Base-by-base conservation (phyloP, 2,329 filamentous ascomycete genomes). In the Amauroascus verrucosus region DNA sequence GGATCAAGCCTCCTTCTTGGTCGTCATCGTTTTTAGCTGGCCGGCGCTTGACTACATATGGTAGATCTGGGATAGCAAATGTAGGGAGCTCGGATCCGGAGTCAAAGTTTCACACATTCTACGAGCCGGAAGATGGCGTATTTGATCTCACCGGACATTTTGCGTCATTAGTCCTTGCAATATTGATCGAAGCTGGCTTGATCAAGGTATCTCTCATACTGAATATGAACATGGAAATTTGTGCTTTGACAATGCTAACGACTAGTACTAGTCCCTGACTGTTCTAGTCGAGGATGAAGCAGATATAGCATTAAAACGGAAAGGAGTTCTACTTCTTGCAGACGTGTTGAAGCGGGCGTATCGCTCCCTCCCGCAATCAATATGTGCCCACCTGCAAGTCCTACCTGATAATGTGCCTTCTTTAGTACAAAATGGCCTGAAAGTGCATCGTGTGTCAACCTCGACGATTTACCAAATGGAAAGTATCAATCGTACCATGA, bases 401-500 rank as follows among this genome's bases (percentile, higher is more conserved):
- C 78, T 98, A 16, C 93, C 93, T 0, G 85, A 91, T 57, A 76
- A 97, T 1, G 85, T 98, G 62, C 77, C 84, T 6, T 82, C 84
- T 0, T 88, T 90, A 3, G 78, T 86, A 1, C 78, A 82, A 32
- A 88, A 90, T 61, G 75, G 80, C 20, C 76, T 82, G 18, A 81
- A 90, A 28, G 78, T 82, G 22, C 83, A 88, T 52, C 90, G 90
- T 60, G 77, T 86, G 54, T 88, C 91, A 6, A 90, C 88, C 6
- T 84, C 88, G 6, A 94, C 94, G 16, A 88, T 98, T 11, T 98
- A 97, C 64, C 93, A 97, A 66, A 95, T 98, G 51, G 95, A 95
- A 71, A 96, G 91, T 65, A 89, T 98, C 60, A 98, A 91, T 67
- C 82, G 88, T 58, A 97, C 90, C 0, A 73, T 98, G 13, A 94